Evolutionary conservation across 768 basidiomycete species (phyloP).

Genomic region (Hemileccinum impolitum): DNA sequence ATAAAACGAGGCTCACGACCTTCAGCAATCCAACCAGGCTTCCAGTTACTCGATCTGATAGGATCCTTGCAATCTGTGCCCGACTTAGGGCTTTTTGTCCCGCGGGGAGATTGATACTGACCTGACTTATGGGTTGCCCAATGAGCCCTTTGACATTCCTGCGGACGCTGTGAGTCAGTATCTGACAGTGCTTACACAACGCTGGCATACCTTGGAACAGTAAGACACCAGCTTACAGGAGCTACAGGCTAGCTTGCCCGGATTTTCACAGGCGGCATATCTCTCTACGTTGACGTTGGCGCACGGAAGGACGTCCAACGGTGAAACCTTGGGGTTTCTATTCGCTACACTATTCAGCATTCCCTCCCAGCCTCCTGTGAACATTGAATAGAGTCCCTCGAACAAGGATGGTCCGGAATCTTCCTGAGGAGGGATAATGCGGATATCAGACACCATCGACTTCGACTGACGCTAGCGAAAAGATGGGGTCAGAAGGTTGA

Average conservation of each 20-base stretch:
- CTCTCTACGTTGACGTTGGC: constrained; percentile 31
- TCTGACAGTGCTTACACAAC: neutral
- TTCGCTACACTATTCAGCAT: constrained; percentile 6
- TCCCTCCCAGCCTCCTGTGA: constrained; percentile 14
- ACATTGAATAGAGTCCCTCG: constrained; percentile 5
- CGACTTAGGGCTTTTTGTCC: neutral
- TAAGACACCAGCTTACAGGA: constrained; percentile 42
- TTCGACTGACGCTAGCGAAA: neutral
- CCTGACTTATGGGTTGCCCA: constrained; percentile 40
- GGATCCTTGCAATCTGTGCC: constrained; percentile 23
- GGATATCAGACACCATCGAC: constrained; percentile 18
- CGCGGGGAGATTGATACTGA: constrained; percentile 6
- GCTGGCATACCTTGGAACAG: constrained; percentile 34
- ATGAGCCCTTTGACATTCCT: constrained; percentile 42
- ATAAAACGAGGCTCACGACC: constrained; percentile 23
- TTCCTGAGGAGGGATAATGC: constrained; percentile 15
- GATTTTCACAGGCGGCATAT: constrained; percentile 26
- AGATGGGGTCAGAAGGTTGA: neutral
- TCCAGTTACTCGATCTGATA: constrained; percentile 18
- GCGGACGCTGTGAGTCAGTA: neutral
- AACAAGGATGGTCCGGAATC: constrained; percentile 11
- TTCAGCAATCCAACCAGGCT: constrained; percentile 21
- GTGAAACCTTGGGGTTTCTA: constrained; percentile 19
- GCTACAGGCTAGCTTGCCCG: constrained; percentile 29
- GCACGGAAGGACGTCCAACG: constrained; percentile 32